Conservation (phyloP, 202 grass and related monocot species). For the Brachypodium distachyon region DNA sequence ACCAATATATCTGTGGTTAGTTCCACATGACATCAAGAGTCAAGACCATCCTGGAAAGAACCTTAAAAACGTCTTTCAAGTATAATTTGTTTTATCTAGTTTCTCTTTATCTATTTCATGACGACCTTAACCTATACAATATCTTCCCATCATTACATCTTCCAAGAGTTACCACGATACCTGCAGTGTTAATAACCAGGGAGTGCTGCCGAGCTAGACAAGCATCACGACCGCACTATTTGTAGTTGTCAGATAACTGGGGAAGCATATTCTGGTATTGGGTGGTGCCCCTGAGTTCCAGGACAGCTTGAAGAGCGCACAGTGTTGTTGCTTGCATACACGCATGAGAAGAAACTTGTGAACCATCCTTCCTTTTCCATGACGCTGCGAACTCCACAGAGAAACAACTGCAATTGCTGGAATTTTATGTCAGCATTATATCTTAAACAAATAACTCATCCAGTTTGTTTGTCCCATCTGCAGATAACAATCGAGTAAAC, state of each 20-base stretch:
- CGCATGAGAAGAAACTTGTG: not conserved
- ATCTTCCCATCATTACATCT: not conserved
- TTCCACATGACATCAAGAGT: not conserved
- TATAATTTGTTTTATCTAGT: not conserved
- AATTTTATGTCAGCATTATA: not conserved
- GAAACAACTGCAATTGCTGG: not conserved
- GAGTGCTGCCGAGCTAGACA: not conserved
- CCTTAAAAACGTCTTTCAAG: not conserved
- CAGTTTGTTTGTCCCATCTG: not conserved
- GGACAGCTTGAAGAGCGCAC: not conserved
- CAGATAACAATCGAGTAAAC: not conserved
- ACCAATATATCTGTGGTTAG: not conserved
- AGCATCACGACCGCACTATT: not conserved
- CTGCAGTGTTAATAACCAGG: not conserved
- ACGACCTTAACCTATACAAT: not conserved
- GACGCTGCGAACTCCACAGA: not conserved
- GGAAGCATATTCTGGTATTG: not conserved
- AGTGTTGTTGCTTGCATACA: not conserved
- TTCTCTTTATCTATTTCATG: not conserved
- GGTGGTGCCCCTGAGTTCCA: too few species aligned
- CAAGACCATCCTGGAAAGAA: not conserved
- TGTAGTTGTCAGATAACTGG: not conserved
- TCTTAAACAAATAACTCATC: not conserved
- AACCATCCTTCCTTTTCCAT: not conserved
- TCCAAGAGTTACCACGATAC: not conserved